Percentiles rank a stretch among this genome's conserved stretches.
These are phyloP conservation scores for Giardia duodenalis DNA, from an alignment of 208 protist species.

Conservation along the genomic window DNA sequence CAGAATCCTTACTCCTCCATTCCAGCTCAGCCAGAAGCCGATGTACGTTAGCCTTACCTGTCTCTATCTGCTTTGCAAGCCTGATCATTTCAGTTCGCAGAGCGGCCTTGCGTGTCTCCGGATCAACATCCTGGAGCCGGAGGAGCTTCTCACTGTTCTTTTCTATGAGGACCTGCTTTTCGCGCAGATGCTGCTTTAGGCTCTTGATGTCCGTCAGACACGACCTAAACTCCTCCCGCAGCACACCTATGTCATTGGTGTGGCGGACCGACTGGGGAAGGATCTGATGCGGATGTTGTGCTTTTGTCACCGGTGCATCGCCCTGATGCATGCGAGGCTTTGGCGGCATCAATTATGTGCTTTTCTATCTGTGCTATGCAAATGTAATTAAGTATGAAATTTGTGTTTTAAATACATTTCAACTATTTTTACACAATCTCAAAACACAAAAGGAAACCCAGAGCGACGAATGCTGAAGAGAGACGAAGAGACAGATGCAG, in stretches of 20 bases:
- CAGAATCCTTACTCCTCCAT: neutral
- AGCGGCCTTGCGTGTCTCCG: neutral
- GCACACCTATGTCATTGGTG: neutral
- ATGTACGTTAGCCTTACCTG: neutral
- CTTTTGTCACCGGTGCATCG: neutral
- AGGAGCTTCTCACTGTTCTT: constrained; percentile 11
- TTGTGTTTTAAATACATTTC: no score
- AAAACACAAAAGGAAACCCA: neutral
- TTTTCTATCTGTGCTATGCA: neutral
- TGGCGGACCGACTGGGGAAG: neutral
- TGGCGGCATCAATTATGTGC: neutral
- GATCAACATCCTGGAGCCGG: neutral
- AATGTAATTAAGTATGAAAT: neutral
- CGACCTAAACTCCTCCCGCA: neutral
- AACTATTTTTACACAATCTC: neutral
- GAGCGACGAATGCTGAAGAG: neutral
- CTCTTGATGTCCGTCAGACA: neutral
- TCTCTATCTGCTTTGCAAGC: neutral
- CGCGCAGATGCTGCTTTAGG: neutral
- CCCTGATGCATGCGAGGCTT: neutral
- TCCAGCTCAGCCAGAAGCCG: neutral
- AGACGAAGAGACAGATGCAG: neutral
- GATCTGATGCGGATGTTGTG: neutral
- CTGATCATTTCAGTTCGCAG: neutral
- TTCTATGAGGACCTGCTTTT: neutral